Conservation (phyloP, 176 grass and related monocot genomes). For the Hsuehochloa calcarea region DNA sequence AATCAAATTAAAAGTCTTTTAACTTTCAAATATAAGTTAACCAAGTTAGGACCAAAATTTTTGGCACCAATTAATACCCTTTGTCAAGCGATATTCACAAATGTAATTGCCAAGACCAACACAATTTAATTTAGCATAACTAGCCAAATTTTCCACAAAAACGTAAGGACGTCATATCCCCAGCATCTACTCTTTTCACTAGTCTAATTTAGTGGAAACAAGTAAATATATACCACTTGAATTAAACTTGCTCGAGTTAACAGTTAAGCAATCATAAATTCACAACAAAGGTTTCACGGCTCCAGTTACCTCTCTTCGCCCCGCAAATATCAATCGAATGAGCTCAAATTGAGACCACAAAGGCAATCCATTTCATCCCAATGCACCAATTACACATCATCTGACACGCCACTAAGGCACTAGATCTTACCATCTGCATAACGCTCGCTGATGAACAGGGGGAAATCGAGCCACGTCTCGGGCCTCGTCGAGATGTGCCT, state of each 20-base stretch:
- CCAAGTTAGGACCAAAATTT: neutral
- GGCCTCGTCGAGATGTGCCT: constrained; percentile 56
- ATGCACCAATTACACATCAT: neutral
- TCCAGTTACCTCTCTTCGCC: neutral
- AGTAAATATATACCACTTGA: neutral
- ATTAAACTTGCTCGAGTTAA: neutral
- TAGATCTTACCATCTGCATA: constrained; percentile 47
- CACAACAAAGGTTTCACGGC: neutral
- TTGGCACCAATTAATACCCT: neutral
- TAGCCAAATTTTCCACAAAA: neutral
- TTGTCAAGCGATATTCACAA: constrained; percentile 8
- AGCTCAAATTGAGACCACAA: neutral
- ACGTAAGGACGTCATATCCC: neutral
- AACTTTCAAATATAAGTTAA: neutral
- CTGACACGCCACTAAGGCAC: neutral
- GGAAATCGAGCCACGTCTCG: constrained; percentile 77
- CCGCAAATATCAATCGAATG: neutral
- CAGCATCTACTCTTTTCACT: neutral
- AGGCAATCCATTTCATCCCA: neutral
- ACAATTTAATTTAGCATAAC: neutral
- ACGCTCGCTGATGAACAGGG: constrained; percentile 48
- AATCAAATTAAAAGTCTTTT: neutral
- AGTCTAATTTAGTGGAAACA: neutral
- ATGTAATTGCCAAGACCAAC: neutral
- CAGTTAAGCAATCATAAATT: neutral